Percentiles rank a stretch among this genome's conserved stretches.
phyloP scores from a whole-genome alignment of 306 rosid genomes.

The Coriaria nepalensis region DNA sequence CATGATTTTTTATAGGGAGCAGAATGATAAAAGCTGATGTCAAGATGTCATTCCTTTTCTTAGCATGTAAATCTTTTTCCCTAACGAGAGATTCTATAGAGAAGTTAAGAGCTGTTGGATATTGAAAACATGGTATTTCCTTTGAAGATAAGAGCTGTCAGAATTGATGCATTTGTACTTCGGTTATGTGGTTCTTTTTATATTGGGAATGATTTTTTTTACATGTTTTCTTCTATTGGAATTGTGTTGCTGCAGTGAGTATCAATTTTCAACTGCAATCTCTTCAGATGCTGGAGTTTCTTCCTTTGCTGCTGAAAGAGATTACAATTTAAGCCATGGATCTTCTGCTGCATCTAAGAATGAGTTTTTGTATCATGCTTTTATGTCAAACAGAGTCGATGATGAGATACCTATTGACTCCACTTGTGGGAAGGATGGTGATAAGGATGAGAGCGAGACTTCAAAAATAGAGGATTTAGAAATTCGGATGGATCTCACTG shows the following conservation, averaged over 20 bases:
- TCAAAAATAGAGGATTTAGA: slow-evolving; percentile 46
- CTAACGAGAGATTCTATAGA: too few relatives aligned
- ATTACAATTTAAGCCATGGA: slow-evolving; percentile 24
- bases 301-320: slow-evolving; percentile 30
- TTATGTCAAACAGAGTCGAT: slow-evolving; percentile 21
- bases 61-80: too few relatives aligned
- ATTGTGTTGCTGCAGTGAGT: slow-evolving; percentile 34
- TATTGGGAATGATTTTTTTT: background rate
- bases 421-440: slow-evolving; percentile 34
- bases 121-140: too few relatives aligned
- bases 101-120: too few relatives aligned
- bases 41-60: too few relatives aligned
- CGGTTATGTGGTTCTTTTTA: background rate
- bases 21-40: too few relatives aligned
- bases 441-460: slow-evolving; percentile 26
- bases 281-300: slow-evolving; percentile 42
- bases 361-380: slow-evolving; percentile 31
- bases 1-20: too few relatives aligned
- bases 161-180: too few relatives aligned
- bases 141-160: too few relatives aligned
- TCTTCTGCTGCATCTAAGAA: slow-evolving; percentile 22
- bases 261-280: slow-evolving; percentile 27
- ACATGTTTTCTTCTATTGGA: background rate
- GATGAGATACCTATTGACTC: slow-evolving; percentile 30
- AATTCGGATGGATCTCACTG: slow-evolving; percentile 92